Evolutionary conservation across 805 yeast genomes (phyloP).

Genomic region (Brettanomyces sp.): DNA sequence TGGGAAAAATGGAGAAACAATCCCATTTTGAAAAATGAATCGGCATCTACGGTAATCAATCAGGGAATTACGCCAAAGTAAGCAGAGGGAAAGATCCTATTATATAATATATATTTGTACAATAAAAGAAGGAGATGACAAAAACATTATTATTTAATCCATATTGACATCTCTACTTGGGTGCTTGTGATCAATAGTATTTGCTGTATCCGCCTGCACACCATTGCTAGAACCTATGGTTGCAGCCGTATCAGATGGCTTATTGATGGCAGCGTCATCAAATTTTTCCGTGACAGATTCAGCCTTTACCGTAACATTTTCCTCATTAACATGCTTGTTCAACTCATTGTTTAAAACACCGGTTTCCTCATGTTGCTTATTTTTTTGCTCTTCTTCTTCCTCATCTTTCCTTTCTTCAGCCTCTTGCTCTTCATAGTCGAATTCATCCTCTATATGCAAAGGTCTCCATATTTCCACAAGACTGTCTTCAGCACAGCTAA

Average conservation of each 20-base stretch:
- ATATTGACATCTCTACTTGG: too few relatives aligned
- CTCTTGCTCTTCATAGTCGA: slow-evolving; percentile 30
- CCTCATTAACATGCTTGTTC: background rate
- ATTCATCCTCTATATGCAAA: slow-evolving; percentile 35
- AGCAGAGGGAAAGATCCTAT: too few relatives aligned
- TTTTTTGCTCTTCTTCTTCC: slow-evolving; percentile 23
- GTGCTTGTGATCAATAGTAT: too few relatives aligned
- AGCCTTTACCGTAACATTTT: background rate
- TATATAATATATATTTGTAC: too few relatives aligned
- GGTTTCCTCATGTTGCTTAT: slow-evolving; percentile 21
- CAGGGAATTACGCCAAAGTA: too few relatives aligned
- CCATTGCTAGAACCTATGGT: too few relatives aligned
- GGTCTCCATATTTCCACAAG: slow-evolving; percentile 73
- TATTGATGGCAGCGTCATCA: too few relatives aligned
- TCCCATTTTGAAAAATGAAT: background rate
- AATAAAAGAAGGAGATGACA: too few relatives aligned
- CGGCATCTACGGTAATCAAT: too few relatives aligned
- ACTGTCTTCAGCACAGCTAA: slow-evolving; percentile 68
- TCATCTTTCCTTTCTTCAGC: slow-evolving; percentile 25
- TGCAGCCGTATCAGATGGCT: too few relatives aligned
- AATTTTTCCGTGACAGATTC: background rate
- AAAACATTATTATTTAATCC: too few relatives aligned
- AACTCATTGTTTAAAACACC: slow-evolving; percentile 1
- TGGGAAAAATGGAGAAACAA: slow-evolving; percentile 21
- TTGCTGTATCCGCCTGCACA: too few relatives aligned